A percentile compares a stretch with the other conserved stretches of the same genome.
Conservation (phyloP, 169 alveolate genomes). For the Prorocentrum cordatum region DNA sequence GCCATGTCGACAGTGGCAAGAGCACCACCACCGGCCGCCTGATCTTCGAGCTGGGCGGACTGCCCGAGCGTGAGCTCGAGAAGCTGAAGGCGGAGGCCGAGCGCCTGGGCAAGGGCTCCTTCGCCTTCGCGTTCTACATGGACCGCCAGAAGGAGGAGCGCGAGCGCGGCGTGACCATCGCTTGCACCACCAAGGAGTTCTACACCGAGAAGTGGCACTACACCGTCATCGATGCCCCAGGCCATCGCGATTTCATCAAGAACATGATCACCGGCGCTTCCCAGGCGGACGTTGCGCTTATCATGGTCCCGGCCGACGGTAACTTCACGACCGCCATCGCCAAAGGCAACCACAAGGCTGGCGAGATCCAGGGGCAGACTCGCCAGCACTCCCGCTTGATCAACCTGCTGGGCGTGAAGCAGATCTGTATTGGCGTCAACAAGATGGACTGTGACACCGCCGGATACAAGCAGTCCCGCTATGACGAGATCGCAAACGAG, state of each 20-base stretch:
- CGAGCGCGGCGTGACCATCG: slow-evolving; percentile 98
- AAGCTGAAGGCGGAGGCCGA: slow-evolving; percentile 90
- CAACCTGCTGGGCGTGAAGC: slow-evolving; percentile 96
- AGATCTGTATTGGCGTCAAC: slow-evolving; percentile 95
- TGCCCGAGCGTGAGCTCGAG: slow-evolving; percentile 89
- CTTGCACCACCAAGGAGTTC: slow-evolving; percentile 93
- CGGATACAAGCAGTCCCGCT: slow-evolving; percentile 91
- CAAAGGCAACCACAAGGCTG: slow-evolving; percentile 17
- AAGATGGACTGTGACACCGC: slow-evolving; percentile 92
- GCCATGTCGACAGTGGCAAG: slow-evolving; percentile 96
- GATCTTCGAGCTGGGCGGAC: slow-evolving; percentile 91
- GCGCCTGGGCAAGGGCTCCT: slow-evolving; percentile 90
- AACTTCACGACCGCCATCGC: not conserved
- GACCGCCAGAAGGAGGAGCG: slow-evolving; percentile 96
- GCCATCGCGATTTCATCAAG: slow-evolving; percentile 97
- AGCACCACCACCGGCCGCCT: slow-evolving; percentile 94
- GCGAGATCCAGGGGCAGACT: slow-evolving; percentile 85
- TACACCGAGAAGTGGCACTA: slow-evolving; percentile 91
- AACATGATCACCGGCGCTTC: slow-evolving; percentile 99
- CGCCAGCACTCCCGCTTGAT: slow-evolving; percentile 98
- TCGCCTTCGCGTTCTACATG: slow-evolving; percentile 97
- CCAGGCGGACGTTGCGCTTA: slow-evolving; percentile 96
- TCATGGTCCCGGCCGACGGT: slow-evolving; percentile 97
- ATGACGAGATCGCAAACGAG: slow-evolving; percentile 92
- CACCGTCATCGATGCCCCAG: slow-evolving; percentile 99